A percentile compares a stretch with the other conserved stretches of the same genome.
phyloP scores from a whole-genome alignment of 1,139 yeast genomes.

The Hyphopichia pseudoburtonii region DNA sequence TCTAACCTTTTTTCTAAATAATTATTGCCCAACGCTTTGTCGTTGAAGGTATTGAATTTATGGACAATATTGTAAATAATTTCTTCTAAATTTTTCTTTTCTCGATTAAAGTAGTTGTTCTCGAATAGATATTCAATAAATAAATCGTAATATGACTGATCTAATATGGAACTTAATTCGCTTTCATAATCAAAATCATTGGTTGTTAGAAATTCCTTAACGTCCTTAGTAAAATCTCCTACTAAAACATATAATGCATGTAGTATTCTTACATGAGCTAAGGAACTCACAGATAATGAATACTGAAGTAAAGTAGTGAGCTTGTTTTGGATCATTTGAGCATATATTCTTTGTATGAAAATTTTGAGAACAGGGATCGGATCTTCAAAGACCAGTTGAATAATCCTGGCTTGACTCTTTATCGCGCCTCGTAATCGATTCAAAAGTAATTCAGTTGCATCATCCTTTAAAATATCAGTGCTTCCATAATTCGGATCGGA shows the following conservation, averaged over 20 bases:
- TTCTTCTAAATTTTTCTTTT: slow-evolving; percentile 68
- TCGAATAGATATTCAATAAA: slow-evolving; percentile 73
- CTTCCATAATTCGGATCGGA: slow-evolving; percentile 34
- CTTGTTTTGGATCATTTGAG: slow-evolving; percentile 70
- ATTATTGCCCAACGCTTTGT: slow-evolving; percentile 48
- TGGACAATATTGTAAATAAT: slow-evolving; percentile 53
- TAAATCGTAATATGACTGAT: slow-evolving; percentile 69
- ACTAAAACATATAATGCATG: slow-evolving; percentile 64
- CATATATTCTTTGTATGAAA: slow-evolving; percentile 75
- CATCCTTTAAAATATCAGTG: slow-evolving; percentile 29
- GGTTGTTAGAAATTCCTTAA: slow-evolving; percentile 57
- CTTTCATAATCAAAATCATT: slow-evolving; percentile 45
- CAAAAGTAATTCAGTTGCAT: slow-evolving; percentile 33
- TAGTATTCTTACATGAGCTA: slow-evolving; percentile 78
- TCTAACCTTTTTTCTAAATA: slow-evolving; percentile 45
- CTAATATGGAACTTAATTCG: slow-evolving; percentile 57
- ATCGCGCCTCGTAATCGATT: slow-evolving; percentile 44
- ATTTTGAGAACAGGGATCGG: slow-evolving; percentile 65
- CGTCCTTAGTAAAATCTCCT: slow-evolving; percentile 62
- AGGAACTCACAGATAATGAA: slow-evolving; percentile 61
- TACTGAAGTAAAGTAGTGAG: slow-evolving; percentile 61
- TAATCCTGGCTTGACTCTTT: slow-evolving; percentile 70
- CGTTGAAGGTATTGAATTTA: slow-evolving; percentile 52
- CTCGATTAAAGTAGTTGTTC: slow-evolving; percentile 68
- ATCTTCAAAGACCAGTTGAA: slow-evolving; percentile 69